Percentiles rank a stretch among this genome's conserved stretches.
Evolutionary conservation across 1,284 basidiomycete species (phyloP).

Genomic region (Caloboletus firmus): DNA sequence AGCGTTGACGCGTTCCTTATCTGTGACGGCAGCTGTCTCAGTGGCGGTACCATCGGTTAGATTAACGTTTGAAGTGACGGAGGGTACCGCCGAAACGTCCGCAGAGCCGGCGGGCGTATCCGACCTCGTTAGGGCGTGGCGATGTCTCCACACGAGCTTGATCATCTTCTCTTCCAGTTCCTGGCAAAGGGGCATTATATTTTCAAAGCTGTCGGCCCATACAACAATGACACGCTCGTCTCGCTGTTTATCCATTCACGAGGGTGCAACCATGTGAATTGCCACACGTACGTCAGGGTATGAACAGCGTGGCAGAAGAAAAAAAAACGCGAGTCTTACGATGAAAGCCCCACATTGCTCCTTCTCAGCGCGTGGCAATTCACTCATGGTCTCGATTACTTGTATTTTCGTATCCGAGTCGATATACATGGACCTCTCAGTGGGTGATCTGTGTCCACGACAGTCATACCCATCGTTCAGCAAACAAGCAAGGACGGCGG

Average conservation of each 20-base stretch:
- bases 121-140: slow-evolving; percentile 14
- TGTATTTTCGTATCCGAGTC: slow-evolving; percentile 73
- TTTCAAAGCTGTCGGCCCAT: slow-evolving; percentile 75
- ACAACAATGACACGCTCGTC: slow-evolving; percentile 72
- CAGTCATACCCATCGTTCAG: neutral
- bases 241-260: slow-evolving; percentile 45
- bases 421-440: slow-evolving; percentile 50
- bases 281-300: no score
- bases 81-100: slow-evolving; percentile 19
- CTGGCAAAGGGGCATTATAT: slow-evolving; percentile 65
- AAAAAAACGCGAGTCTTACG: slow-evolving; percentile 41
- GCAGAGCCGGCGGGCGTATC: slow-evolving; percentile 15
- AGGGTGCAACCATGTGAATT: neutral
- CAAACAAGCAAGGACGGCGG: accelerated
- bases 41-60: slow-evolving; percentile 43
- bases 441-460: slow-evolving; percentile 3
- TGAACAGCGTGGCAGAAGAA: no score
- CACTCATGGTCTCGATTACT: slow-evolving; percentile 62
- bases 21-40: slow-evolving; percentile 25
- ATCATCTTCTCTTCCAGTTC: slow-evolving; percentile 81
- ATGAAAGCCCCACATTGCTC: slow-evolving; percentile 84
- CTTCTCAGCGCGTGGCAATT: slow-evolving; percentile 73
- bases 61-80: slow-evolving; percentile 51
- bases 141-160: slow-evolving; percentile 68
- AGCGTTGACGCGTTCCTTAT: slow-evolving; percentile 31